phyloP scores from a whole-genome alignment of 2,329 filamentous ascomycete genomes.

The Monosporascus sp. region DNA sequence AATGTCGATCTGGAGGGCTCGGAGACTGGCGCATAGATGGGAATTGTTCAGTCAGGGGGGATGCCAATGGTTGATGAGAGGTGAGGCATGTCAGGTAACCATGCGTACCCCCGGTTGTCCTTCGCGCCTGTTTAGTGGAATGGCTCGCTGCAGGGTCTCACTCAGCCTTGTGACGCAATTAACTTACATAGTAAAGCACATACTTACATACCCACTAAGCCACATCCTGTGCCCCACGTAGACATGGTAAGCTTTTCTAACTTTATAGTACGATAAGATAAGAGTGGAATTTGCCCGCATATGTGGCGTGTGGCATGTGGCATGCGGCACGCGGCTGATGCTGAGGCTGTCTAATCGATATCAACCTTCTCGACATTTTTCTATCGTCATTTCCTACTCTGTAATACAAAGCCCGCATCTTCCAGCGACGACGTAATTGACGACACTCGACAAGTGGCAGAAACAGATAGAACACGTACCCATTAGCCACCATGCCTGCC shows the following conservation, averaged over 20 bases:
- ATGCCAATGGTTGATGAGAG: neutral
- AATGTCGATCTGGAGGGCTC: neutral
- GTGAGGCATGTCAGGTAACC: neutral
- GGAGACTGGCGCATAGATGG: neutral
- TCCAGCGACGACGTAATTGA: neutral
- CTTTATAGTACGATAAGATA: too few species aligned
- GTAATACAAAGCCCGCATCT: neutral
- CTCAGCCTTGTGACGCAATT: conserved; percentile 19
- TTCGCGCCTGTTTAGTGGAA: too few species aligned
- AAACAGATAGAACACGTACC: neutral
- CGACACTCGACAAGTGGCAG: neutral
- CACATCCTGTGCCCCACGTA: too few species aligned
- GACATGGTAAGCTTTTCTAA: neutral
- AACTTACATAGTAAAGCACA: neutral
- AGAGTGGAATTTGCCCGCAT: neutral
- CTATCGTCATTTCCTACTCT: neutral
- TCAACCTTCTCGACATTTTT: neutral
- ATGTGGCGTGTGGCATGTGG: neutral
- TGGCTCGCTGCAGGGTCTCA: neutral
- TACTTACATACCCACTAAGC: neutral
- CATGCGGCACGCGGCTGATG: too few species aligned
- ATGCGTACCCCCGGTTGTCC: neutral
- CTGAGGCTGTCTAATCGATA: neutral
- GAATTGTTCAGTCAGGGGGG: neutral
- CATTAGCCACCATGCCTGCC: conserved; percentile 50